Base-by-base conservation (phyloP, 768 basidiomycete species). In the Mycena galericulata region DNA sequence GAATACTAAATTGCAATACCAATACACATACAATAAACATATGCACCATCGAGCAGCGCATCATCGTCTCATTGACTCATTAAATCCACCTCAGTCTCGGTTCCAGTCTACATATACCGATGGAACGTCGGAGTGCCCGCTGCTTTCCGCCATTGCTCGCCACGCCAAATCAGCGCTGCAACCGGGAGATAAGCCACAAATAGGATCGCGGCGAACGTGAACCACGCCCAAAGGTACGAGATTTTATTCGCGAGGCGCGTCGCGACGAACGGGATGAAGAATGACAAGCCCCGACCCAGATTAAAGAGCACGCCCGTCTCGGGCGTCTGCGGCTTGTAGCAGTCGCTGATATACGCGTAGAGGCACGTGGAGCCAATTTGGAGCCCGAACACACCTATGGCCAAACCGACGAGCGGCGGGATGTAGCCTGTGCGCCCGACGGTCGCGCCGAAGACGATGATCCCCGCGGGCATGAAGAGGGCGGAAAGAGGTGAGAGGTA, bases 291-390 rank as follows among this genome's bases (percentile, higher is more conserved):
- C 1, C 68, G 49, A 0, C 56, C 47, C 2, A 70, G 22, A 41
- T 70, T 70, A 18, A 70, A 65, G 9, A 70, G 45, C n/a, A 66
- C 64, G 5, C 68, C 68, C 40, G 60, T 68, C 60, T 71, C 65
- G 22, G 67, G 58, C 17, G 69, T 71, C 67, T 67, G 69, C 29
- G 65, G 69, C 46, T 63, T 71, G 51, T 71, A 71, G 69, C 69
- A 71, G 55, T 71, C 69, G 61, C 57, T 58, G 49, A 71, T 62
- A 61, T 71, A 71, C 56, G 69, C 69, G 53, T 71, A 71, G 32
- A 71, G 69, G 57, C 66, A 63, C 9, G 68, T 70, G 1, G 64
- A 66, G 6, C 40, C 64, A 5, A 70, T 54, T 27, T 70, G 68
- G 24, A 65, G 64, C 18, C 68, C 68, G 41, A 65, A 65, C 0